A percentile compares a stretch with the other conserved stretches of the same genome.
phyloP scores from a whole-genome alignment of 176 grass and related monocot species.

The Hordeum marinum region DNA sequence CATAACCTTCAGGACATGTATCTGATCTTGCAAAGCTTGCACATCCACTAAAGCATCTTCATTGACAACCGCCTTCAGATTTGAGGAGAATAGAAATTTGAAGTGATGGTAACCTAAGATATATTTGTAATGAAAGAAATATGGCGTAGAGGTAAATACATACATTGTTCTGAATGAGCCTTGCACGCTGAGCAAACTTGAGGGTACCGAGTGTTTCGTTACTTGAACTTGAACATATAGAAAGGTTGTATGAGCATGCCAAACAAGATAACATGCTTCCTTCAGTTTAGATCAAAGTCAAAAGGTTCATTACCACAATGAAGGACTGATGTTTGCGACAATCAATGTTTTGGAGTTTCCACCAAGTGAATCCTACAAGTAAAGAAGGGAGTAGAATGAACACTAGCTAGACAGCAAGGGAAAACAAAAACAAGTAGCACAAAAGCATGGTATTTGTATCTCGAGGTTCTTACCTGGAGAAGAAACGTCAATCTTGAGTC shows the following conservation, averaged over 20 bases:
- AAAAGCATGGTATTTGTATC: not conserved
- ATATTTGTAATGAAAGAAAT: not conserved
- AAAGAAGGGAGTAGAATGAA: conserved; percentile 22
- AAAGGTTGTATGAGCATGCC: conserved; percentile 23
- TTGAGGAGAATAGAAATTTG: conserved; percentile 15
- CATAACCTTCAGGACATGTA: conserved; percentile 75
- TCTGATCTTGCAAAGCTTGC: conserved; percentile 71
- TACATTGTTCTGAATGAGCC: conserved; percentile 98
- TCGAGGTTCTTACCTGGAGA: conserved; percentile 63
- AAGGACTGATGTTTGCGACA: conserved; percentile 93
- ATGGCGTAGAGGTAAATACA: conserved; percentile 20
- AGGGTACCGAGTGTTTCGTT: conserved; percentile 94
- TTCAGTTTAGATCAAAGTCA: not conserved
- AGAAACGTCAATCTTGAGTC: conserved; percentile 97
- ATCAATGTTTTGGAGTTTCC: conserved; percentile 99
- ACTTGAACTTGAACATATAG: conserved; percentile 53
- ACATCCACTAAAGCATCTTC: conserved; percentile 88
- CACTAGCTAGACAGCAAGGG: not conserved
- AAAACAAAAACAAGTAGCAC: conserved; percentile 19
- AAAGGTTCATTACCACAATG: conserved; percentile 53
- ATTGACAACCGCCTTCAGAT: conserved; percentile 80
- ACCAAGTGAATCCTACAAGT: conserved; percentile 83
- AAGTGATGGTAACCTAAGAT: not conserved
- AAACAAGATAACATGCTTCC: conserved; percentile 21
- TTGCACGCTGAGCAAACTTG: conserved; percentile 90